Evolutionary conservation across 805 yeast species (phyloP).

Genomic region (Millerago galiae): DNA sequence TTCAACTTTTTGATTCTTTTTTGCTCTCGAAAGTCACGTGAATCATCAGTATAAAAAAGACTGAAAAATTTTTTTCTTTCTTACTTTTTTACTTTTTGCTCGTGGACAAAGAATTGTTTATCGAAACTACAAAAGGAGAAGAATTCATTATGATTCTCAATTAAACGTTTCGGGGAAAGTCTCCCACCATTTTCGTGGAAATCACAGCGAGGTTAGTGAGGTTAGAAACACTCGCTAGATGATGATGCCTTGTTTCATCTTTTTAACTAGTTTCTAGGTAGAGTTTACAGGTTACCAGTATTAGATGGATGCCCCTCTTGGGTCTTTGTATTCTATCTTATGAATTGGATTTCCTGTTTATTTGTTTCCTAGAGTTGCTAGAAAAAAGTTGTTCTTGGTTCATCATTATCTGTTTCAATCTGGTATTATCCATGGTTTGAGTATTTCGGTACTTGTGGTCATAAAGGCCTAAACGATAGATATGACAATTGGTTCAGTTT

Average conservation of each 20-base stretch:
- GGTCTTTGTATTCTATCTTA: conserved; percentile 7
- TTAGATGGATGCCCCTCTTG: conserved; percentile 19
- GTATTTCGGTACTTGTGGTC: conserved; percentile 57
- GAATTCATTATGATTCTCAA: conserved; percentile 6
- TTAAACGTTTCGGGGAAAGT: conserved; percentile 76
- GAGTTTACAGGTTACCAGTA: neutral
- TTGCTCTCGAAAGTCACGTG: neutral
- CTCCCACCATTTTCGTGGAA: conserved; percentile 79
- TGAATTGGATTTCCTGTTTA: neutral
- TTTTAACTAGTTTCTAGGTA: neutral
- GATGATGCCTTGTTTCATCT: neutral
- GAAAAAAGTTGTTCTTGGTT: neutral
- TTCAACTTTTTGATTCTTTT: neutral
- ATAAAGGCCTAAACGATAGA: conserved; percentile 57
- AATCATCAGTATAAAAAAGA: neutral
- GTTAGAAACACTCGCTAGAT: conserved; percentile 29
- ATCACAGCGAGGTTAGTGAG: conserved; percentile 40
- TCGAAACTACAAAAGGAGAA: conserved; percentile 61
- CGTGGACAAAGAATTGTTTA: conserved; percentile 71
- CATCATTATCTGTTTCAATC: conserved; percentile 2
- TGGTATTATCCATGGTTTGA: conserved; percentile 5
- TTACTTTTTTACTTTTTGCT: conserved; percentile 25
- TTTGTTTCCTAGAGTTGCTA: neutral
- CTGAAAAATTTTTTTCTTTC: neutral
- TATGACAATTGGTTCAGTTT: conserved; percentile 54